phyloP scores from a whole-genome alignment of 2,329 filamentous ascomycete genomes.

The Cladophialophora psammophila region DNA sequence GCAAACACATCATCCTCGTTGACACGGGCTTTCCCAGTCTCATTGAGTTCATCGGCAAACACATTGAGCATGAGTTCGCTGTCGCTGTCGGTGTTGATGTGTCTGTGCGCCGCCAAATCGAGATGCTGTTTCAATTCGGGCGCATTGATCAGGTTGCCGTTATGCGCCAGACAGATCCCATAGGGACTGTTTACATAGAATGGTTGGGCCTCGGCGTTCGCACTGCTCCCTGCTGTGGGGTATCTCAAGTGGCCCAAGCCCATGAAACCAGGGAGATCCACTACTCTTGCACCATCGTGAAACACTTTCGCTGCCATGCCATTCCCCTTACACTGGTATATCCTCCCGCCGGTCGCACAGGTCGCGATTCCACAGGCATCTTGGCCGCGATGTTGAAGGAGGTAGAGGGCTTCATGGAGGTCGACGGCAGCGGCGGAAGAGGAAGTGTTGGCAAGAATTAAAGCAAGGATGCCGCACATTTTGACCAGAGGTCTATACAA shows the following conservation, averaged over 20 bases:
- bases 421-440: slow-evolving; percentile 65
- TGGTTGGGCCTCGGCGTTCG: slow-evolving; percentile 85
- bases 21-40: slow-evolving; percentile 80
- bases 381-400: slow-evolving; percentile 78
- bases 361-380: slow-evolving; percentile 87
- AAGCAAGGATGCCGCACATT: slow-evolving; percentile 70
- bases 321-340: slow-evolving; percentile 90
- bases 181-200: slow-evolving; percentile 92
- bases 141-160: slow-evolving; percentile 87
- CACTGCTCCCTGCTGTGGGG: slow-evolving; percentile 84
- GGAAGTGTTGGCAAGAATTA: slow-evolving; percentile 65
- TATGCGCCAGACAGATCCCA: slow-evolving; percentile 81
- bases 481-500: slow-evolving; percentile 41
- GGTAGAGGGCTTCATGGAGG: slow-evolving; percentile 75
- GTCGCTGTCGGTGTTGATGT: slow-evolving; percentile 90
- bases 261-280: slow-evolving; percentile 83
- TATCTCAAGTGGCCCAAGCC: slow-evolving; percentile 87
- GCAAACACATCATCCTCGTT: slow-evolving; percentile 80
- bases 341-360: slow-evolving; percentile 75
- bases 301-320: slow-evolving; percentile 88
- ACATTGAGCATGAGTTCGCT: slow-evolving; percentile 88
- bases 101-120: slow-evolving; percentile 79
- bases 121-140: slow-evolving; percentile 73
- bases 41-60: slow-evolving; percentile 81
- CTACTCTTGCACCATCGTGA: slow-evolving; percentile 75